These are phyloP conservation scores for Lachancea meyersii DNA, from an alignment of 805 yeast species.

Conservation along the genomic window DNA sequence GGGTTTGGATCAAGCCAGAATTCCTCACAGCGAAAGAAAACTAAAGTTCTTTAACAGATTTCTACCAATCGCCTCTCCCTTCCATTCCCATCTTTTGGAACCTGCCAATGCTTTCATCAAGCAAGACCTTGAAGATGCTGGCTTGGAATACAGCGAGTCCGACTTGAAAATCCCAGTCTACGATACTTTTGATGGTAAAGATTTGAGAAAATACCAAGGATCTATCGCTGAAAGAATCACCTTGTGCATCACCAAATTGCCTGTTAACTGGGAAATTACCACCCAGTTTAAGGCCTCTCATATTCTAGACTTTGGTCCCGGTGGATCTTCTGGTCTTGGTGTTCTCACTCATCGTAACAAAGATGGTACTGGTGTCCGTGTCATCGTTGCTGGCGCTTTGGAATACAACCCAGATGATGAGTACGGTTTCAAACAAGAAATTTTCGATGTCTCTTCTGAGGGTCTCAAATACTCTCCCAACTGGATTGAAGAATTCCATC, in stretches of 20 bases:
- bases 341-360: conserved; percentile 93
- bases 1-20: conserved; percentile 91
- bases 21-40: conserved; percentile 91
- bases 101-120: conserved; percentile 64
- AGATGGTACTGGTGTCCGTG: conserved; percentile 96
- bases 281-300: conserved; percentile 80
- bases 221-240: conserved; percentile 64
- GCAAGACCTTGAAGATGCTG: conserved; percentile 55
- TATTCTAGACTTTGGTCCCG: conserved; percentile 96
- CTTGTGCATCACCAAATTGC: conserved; percentile 76
- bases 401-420: conserved; percentile 72
- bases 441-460: conserved; percentile 63
- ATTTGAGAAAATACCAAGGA: conserved; percentile 52
- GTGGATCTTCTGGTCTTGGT: conserved; percentile 96
- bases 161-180: conserved; percentile 78
- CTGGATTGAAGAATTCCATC: conserved; percentile 87
- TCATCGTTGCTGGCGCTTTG: conserved; percentile 88
- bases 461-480: conserved; percentile 77
- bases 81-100: conserved; percentile 83
- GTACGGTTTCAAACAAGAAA: conserved; percentile 91
- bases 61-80: conserved; percentile 92
- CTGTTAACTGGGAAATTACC: conserved; percentile 93
- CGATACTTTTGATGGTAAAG: conserved; percentile 82
- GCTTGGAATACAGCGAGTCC: conserved; percentile 48
- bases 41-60: conserved; percentile 88